A percentile compares a stretch with the other conserved stretches of the same genome.
These are phyloP conservation scores for Tephrocybe rancida DNA, from an alignment of 768 basidiomycete species.

Conservation along the genomic window DNA sequence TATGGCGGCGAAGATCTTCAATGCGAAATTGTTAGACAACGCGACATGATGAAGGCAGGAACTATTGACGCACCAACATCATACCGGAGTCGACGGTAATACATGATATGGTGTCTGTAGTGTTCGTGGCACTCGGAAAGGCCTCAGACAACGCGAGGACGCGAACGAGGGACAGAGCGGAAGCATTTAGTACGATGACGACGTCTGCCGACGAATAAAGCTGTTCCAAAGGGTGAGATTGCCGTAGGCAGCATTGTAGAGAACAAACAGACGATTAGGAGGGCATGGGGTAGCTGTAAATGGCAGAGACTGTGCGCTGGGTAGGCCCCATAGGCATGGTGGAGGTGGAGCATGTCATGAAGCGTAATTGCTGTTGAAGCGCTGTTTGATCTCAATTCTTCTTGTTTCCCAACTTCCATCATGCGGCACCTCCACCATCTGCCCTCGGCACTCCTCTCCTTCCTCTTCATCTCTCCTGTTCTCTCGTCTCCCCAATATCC, in stretches of 20 bases:
- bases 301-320: conserved; percentile 59
- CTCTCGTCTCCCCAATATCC: conserved; percentile 34
- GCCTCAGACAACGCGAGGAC: conserved; percentile 82
- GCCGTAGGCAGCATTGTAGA: conserved; percentile 10
- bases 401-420: conserved; percentile 2
- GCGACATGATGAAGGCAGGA: conserved; percentile 6
- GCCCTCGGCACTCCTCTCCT: conserved; percentile 25
- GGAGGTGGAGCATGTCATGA: conserved; percentile 39
- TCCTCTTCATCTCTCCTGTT: conserved; percentile 29
- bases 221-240: conserved; percentile 35
- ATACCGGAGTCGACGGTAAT: conserved; percentile 76
- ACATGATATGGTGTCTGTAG: conserved; percentile 52
- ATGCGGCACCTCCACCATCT: conserved; percentile 19
- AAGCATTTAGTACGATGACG: conserved; percentile 74
- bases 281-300: conserved; percentile 54
- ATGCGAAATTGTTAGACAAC: conserved; percentile 16
- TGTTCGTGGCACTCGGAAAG: conserved; percentile 60
- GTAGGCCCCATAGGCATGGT: conserved; percentile 43
- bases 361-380: neutral
- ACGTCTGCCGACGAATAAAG: conserved; percentile 74
- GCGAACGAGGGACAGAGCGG: conserved; percentile 61
- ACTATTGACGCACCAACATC: conserved; percentile 68
- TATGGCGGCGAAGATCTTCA: conserved; percentile 74
- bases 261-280: conserved; percentile 57
- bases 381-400: neutral